These are phyloP conservation scores for Sorghum bicolor DNA, from an alignment of 176 grass and related monocot genomes.

Conservation along the genomic window DNA sequence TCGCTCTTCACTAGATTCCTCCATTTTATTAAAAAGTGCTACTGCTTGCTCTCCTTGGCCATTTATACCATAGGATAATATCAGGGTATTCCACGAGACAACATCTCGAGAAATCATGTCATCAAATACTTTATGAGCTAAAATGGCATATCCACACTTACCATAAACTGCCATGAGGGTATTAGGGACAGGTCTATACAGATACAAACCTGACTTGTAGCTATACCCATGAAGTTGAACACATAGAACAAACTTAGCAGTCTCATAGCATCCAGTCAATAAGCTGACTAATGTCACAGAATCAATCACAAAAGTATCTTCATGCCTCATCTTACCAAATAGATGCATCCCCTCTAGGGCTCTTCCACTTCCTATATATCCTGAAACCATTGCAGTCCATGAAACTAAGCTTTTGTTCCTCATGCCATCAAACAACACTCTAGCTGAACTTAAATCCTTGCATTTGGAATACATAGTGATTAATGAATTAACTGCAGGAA, in stretches of 20 bases:
- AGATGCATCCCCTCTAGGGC: constrained; percentile 53
- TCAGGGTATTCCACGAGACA: constrained; percentile 76
- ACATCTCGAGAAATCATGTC: constrained; percentile 47
- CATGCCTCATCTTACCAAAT: constrained; percentile 55
- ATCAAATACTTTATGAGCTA: constrained; percentile 58
- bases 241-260: constrained; percentile 52
- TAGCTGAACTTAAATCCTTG: constrained; percentile 46
- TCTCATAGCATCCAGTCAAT: constrained; percentile 54
- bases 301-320: constrained; percentile 49
- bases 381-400: constrained; percentile 69
- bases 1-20: constrained; percentile 32
- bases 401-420: constrained; percentile 67
- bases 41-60: constrained; percentile 57
- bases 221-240: constrained; percentile 65
- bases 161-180: constrained; percentile 73
- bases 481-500: constrained; percentile 51
- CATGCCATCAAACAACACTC: constrained; percentile 47
- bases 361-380: constrained; percentile 56
- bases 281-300: constrained; percentile 48
- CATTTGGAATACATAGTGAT: constrained; percentile 81
- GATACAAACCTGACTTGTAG: constrained; percentile 56
- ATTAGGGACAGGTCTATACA: constrained; percentile 49
- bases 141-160: constrained; percentile 56
- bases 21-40: constrained; percentile 56
- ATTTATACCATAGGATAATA: constrained; percentile 70